These are phyloP conservation scores for Aegilops speltoides DNA, from an alignment of 176 grass and related monocot species.

Conservation along the genomic window DNA sequence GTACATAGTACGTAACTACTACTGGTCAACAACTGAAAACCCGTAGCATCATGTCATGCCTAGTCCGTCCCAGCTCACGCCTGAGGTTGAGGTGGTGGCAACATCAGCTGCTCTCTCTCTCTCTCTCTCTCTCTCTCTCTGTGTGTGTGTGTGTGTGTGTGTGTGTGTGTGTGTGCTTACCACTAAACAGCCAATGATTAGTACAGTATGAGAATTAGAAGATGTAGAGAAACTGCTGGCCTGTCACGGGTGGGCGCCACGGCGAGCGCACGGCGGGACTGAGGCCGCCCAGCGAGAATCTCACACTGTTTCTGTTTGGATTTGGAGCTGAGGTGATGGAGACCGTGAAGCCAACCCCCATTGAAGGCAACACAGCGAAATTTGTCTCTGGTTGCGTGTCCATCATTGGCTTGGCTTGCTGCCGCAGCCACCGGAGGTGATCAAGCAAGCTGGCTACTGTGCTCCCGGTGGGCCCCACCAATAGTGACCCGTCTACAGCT, in stretches of 20 bases:
- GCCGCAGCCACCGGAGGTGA: background rate
- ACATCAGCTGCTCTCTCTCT: too few relatives aligned
- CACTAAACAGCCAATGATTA: too few relatives aligned
- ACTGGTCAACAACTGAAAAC: background rate
- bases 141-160: too few relatives aligned
- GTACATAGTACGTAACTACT: background rate
- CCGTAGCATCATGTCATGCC: background rate
- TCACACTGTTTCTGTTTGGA: background rate
- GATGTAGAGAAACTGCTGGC: background rate
- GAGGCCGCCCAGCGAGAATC: background rate
- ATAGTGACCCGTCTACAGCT: background rate
- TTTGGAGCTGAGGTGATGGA: background rate
- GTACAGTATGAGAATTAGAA: too few relatives aligned
- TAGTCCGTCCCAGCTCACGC: too few relatives aligned
- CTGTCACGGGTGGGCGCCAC: background rate
- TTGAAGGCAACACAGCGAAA: constrained; percentile 7
- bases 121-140: too few relatives aligned
- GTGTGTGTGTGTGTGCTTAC: too few relatives aligned
- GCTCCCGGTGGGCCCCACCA: background rate
- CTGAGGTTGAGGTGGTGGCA: too few relatives aligned
- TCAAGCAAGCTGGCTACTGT: background rate
- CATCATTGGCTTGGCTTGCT: background rate
- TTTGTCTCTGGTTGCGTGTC: constrained; percentile 5
- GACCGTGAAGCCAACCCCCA: background rate
- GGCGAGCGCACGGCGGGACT: background rate